Evolutionary conservation across 768 basidiomycete genomes (phyloP).

Genomic region (Phylloporus sp.): DNA sequence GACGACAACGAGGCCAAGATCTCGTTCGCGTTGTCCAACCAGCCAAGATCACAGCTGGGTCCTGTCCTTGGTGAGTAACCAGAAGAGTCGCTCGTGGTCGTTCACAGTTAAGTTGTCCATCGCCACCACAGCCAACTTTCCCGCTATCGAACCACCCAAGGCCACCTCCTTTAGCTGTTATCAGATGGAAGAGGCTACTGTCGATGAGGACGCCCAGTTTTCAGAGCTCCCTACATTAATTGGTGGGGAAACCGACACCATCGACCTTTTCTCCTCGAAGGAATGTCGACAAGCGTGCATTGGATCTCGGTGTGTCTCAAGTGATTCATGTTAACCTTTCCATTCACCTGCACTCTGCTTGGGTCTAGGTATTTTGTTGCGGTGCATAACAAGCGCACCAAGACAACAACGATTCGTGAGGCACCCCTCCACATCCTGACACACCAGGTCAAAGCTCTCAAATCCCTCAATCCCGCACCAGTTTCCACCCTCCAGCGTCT

Average conservation of each 20-base stretch:
- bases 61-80: constrained; percentile 49
- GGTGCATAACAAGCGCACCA: constrained; percentile 73
- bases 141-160: constrained; percentile 54
- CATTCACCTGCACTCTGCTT: background rate
- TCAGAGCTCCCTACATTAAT: constrained; percentile 41
- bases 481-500: constrained; percentile 49
- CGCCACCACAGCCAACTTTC: constrained; percentile 53
- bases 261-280: constrained; percentile 75
- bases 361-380: constrained; percentile 72
- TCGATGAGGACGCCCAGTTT: constrained; percentile 29
- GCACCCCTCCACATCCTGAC: constrained; percentile 66
- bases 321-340: background rate
- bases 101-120: constrained; percentile 13
- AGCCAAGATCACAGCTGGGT: constrained; percentile 38
- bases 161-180: constrained; percentile 64
- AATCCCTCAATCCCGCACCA: constrained; percentile 51
- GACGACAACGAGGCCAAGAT: constrained; percentile 31
- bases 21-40: constrained; percentile 36
- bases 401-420: constrained; percentile 64
- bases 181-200: constrained; percentile 32
- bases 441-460: constrained; percentile 81
- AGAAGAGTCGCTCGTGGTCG: constrained; percentile 22
- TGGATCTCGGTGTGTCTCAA: constrained; percentile 62
- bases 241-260: constrained; percentile 77
- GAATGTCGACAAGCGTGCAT: constrained; percentile 47